Evolutionary conservation across 169 alveolate genomes (phyloP).

Genomic region (Haemoproteus tartakovskyi): DNA sequence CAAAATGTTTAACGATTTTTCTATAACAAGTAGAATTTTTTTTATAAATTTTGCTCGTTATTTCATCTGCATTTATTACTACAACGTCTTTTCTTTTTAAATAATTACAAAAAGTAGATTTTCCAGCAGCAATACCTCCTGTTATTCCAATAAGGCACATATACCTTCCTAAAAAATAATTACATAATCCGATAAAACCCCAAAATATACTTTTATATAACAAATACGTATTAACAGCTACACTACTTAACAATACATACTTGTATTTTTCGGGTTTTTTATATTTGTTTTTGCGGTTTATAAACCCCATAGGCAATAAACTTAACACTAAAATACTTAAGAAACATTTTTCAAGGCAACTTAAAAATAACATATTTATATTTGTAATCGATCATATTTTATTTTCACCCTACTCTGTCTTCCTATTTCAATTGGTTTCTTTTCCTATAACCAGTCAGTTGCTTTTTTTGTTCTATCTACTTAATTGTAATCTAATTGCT

Average conservation of each 20-base stretch:
- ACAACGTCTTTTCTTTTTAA: constrained; percentile 70
- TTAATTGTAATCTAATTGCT: too few relatives aligned
- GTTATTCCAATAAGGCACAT: constrained; percentile 77
- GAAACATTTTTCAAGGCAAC: constrained; percentile 59
- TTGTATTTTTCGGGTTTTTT: constrained; percentile 53
- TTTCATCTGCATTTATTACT: constrained; percentile 63
- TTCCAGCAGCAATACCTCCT: constrained; percentile 81
- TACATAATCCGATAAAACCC: constrained; percentile 60
- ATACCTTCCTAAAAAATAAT: constrained; percentile 66
- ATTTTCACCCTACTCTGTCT: background rate
- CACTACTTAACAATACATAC: constrained; percentile 25
- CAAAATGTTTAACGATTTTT: constrained; percentile 71
- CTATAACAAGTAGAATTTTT: constrained; percentile 74
- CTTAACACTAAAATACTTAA: constrained; percentile 58
- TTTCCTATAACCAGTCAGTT: background rate
- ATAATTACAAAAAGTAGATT: constrained; percentile 75
- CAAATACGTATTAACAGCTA: constrained; percentile 60
- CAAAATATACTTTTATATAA: constrained; percentile 34
- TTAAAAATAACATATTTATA: constrained; percentile 62
- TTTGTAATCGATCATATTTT: constrained; percentile 54
- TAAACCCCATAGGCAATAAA: constrained; percentile 64
- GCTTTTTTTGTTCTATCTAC: background rate
- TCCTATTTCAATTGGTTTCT: background rate
- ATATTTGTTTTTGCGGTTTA: constrained; percentile 63
- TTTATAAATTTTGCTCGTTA: constrained; percentile 65